phyloP scores from a whole-genome alignment of 345 rosid species.

The Geranium brycei region DNA sequence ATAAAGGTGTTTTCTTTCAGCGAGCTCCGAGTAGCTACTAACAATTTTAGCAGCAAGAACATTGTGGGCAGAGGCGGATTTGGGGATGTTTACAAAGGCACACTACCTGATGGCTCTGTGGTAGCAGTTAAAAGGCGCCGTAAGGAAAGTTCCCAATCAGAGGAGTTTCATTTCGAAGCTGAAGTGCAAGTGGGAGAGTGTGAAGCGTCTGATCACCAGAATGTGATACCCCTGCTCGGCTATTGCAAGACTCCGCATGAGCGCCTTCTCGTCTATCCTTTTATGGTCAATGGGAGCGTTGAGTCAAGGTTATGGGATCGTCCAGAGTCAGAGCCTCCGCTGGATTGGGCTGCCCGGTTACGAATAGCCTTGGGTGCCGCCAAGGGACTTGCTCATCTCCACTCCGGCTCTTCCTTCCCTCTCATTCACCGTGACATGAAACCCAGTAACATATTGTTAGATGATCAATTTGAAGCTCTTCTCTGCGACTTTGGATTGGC shows the following conservation, averaged over 20 bases:
- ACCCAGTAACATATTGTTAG: constrained; percentile 6
- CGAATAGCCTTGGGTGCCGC: constrained; percentile 8
- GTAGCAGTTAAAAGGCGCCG: constrained; percentile 3
- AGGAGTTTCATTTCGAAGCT: background rate
- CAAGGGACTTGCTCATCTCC: constrained; percentile 8
- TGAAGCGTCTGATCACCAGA: background rate
- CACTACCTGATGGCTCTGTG: background rate
- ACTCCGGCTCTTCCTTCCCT: background rate
- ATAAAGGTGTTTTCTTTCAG: background rate
- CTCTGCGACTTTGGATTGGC: constrained; percentile 8
- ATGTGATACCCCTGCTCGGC: background rate
- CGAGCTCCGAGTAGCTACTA: constrained; percentile 1
- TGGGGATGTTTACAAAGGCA: background rate
- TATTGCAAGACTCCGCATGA: background rate
- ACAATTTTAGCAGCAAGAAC: background rate
- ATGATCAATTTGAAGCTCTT: constrained; percentile 4
- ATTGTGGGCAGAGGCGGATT: constrained; percentile 3
- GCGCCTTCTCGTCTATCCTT: constrained; percentile 2
- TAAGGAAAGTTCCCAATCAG: background rate
- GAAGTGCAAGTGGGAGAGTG: background rate
- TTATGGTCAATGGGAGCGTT: background rate
- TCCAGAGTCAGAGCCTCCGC: background rate
- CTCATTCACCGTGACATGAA: constrained; percentile 7
- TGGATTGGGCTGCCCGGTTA: constrained; percentile 6
- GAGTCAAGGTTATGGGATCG: background rate